Evolutionary conservation across 345 rosid genomes (phyloP), one percentile per base, ranked within the genome.

Genomic region (Bruguiera parviflora): DNA sequence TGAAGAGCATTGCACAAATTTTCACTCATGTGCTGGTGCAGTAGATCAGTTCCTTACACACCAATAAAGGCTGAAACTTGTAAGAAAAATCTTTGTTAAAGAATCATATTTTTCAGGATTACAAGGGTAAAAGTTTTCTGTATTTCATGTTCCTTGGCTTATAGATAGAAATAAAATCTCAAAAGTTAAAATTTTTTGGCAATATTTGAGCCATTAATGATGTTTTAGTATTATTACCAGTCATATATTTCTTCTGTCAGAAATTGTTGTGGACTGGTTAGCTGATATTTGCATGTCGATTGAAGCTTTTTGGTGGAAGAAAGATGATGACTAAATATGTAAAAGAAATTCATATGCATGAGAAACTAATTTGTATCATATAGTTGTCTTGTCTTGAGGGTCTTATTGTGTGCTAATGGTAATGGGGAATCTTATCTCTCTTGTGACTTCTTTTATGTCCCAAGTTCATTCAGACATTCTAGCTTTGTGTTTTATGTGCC

Each of bases 301-400:
- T 43, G 32, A 20, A 58, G 61, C 47, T 53, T 24, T 27, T 5
- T 3, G 43, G 58, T 21, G 64, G 75, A 61, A 64, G 58, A 31
- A 71, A 71, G 64, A 71, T 58, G 69, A 71, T 71, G 47, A 57
- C 57, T 64, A 58, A 64, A 25, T 57, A 71, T 51, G 47, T 64
- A 32, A 64, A 65, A 58, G 58, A 57, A 27, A 24, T 33, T 33
- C 37, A 6, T 6, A 6, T 33, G 37, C 37, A 33, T 33, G 37
- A 33, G 37, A 33, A 33, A 5, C 9, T 33, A 7, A 33, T 33
- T 8, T 33, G 37, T 33, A 33, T 7, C 37, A 33, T 33, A 33
- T 33, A 33, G 37, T 33, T 33, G 37, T 33, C 37, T 7, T 6
- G 9, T 33, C 37, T 33, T 33, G 5, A 32, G 35, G 35, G 35